These are phyloP conservation scores for Fusarium palustre DNA, from an alignment of 2,329 filamentous ascomycete species.

Conservation along the genomic window DNA sequence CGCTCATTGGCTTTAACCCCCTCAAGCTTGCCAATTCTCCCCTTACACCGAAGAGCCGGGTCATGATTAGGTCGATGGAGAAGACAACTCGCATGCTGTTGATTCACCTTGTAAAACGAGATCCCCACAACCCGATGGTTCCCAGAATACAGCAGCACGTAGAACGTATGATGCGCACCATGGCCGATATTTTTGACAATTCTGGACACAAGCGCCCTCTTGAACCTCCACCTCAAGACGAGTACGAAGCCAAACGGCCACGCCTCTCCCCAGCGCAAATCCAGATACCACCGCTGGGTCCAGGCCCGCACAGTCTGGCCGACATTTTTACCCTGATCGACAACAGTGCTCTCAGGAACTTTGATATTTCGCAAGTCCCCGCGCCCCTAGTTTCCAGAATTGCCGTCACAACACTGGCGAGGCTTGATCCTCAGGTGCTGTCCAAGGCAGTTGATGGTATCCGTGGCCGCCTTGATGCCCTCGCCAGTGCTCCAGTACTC, in stretches of 20 bases:
- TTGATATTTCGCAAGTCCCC: constrained; percentile 86
- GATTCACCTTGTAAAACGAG: constrained; percentile 86
- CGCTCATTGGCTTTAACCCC: constrained; percentile 91
- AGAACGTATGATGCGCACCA: constrained; percentile 82
- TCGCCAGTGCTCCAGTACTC: constrained; percentile 60
- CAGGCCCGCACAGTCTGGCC: constrained; percentile 81
- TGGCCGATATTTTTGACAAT: constrained; percentile 84
- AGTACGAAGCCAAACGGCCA: constrained; percentile 85
- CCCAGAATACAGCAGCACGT: constrained; percentile 88
- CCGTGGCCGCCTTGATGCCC: constrained; percentile 60
- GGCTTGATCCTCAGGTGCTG: constrained; percentile 75
- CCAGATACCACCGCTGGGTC: constrained; percentile 76
- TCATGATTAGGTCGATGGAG: constrained; percentile 93
- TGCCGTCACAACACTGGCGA: constrained; percentile 79
- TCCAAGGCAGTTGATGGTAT: constrained; percentile 78
- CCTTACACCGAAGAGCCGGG: constrained; percentile 81
- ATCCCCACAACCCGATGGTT: constrained; percentile 80
- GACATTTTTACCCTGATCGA: constrained; percentile 87
- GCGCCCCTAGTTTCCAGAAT: constrained; percentile 82
- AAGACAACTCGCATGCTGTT: constrained; percentile 88
- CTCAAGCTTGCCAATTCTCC: constrained; percentile 81
- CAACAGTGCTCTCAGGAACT: constrained; percentile 78
- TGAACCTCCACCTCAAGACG: constrained; percentile 76
- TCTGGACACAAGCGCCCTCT: constrained; percentile 80
- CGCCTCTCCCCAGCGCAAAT: constrained; percentile 64